Base-by-base conservation (phyloP, 2,329 filamentous ascomycete genomes). In the Botrytis tulipae region DNA sequence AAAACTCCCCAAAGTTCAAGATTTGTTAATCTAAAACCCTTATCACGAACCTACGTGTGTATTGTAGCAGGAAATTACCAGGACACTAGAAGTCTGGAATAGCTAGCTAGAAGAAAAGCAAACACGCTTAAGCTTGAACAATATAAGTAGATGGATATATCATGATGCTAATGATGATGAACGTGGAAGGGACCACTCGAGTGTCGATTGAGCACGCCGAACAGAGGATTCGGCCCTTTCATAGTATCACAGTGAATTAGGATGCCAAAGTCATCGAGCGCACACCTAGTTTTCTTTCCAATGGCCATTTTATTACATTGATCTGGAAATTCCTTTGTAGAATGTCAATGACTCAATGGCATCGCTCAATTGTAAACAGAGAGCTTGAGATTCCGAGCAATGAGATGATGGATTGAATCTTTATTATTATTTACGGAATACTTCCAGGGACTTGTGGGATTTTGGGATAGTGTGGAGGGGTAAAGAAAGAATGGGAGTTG, bases 381-480 rank as follows among this genome's bases (percentile, higher is more conserved):
- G n/a, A 57, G n/a, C n/a, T 57, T 29, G n/a, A 18, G 4, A 29
- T 1, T 8, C 9, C 2, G n/a, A 32, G 51, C 51, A 18, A 29
- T 3, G 14, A 57, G 51, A 57, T 57, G 6, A 18, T 29, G 5
- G 1, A 18, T 9, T 18, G 1, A 2, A 57, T 8, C 6, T 57
- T 8, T 32, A 32, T 29, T 29, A 9, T 9, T 18, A 29, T 7
- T 2, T 29, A 29, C 3, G 14, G 6, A 16, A 18, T 32, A 29
- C n/a, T 18, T 18, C 3, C 0, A 29, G n/a, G 14, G n/a, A 18
- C n/a, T 29, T 57, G 14, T 29, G 18, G 14, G 6, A 18, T 18
- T 4, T 18, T 29, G 6, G 0, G n/a, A 57, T 1, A 10, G 0
- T 16, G n/a, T 8, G n/a, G 14, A 57, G 18, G n/a, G n/a, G 6